A percentile compares a stretch with the other conserved stretches of the same genome.
These are phyloP conservation scores for Flaveria brownii DNA, from an alignment of 129 eudicot species.

Conservation along the genomic window DNA sequence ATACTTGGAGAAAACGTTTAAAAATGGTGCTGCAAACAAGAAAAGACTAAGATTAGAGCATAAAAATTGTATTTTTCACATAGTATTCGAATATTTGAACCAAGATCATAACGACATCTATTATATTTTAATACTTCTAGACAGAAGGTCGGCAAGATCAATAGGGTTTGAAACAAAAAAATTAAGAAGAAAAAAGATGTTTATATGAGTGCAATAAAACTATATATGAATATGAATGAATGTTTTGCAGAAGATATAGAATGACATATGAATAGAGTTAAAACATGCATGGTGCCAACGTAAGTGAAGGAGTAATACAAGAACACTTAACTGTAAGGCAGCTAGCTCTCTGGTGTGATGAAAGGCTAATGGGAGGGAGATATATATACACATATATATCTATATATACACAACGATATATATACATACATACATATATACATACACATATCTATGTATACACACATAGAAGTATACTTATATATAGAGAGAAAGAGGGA, in stretches of 20 bases:
- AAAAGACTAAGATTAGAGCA: neutral
- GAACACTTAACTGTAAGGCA: constrained; percentile 15
- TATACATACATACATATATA: neutral
- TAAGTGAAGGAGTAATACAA: neutral
- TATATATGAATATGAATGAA: constrained; percentile 10
- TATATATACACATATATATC: neutral
- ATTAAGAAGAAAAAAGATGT: neutral
- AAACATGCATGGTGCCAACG: constrained; percentile 33
- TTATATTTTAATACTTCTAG: neutral
- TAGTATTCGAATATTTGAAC: neutral
- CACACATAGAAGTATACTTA: neutral
- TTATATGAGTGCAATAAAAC: constrained; percentile 8
- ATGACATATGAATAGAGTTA: neutral
- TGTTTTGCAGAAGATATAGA: neutral
- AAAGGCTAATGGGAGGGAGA: neutral
- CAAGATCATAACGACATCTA: constrained; percentile 4
- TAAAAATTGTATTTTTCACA: neutral
- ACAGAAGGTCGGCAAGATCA: neutral
- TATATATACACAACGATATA: neutral
- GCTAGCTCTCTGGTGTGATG: constrained; percentile 10
- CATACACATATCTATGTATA: neutral
- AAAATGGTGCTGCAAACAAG: neutral
- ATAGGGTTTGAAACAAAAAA: neutral
- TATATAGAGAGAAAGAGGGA: constrained; percentile 15
- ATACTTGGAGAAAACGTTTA: neutral